A percentile compares a stretch with the other conserved stretches of the same genome.
These are phyloP conservation scores for Salinomyces thailandicus DNA, from an alignment of 2,329 filamentous ascomycete genomes.

Conservation along the genomic window DNA sequence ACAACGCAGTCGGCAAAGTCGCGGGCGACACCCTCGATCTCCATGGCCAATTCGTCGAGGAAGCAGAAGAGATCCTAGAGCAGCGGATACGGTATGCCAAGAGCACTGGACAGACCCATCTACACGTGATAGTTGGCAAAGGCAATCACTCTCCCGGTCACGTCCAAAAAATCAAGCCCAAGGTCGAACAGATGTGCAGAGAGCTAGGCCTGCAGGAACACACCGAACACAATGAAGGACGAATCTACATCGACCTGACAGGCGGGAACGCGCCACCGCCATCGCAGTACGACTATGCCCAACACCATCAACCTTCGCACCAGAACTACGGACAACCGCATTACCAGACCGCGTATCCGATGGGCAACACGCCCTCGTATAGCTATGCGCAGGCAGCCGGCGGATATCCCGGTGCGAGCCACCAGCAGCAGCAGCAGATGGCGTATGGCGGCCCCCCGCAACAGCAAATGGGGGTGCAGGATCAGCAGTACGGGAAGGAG, in stretches of 20 bases:
- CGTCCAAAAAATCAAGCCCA: slow-evolving; percentile 91
- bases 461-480: slow-evolving; percentile 32
- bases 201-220: slow-evolving; percentile 73
- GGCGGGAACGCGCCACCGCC: slow-evolving; percentile 46
- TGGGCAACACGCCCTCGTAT: slow-evolving; percentile 24
- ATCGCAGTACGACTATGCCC: slow-evolving; percentile 31
- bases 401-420: slow-evolving; percentile 26
- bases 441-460: slow-evolving; percentile 31
- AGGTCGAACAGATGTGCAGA: slow-evolving; percentile 75
- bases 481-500: slow-evolving; percentile 16
- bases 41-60: slow-evolving; percentile 88
- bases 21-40: slow-evolving; percentile 79
- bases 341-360: slow-evolving; percentile 29
- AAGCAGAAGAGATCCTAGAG: slow-evolving; percentile 84
- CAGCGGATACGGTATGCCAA: slow-evolving; percentile 71
- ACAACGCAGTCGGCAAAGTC: slow-evolving; percentile 70
- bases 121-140: slow-evolving; percentile 94
- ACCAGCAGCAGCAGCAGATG: slow-evolving; percentile 31
- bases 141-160: slow-evolving; percentile 76
- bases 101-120: slow-evolving; percentile 61
- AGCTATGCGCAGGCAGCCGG: slow-evolving; percentile 28
- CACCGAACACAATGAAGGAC: slow-evolving; percentile 80
- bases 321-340: slow-evolving; percentile 32
- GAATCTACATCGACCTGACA: slow-evolving; percentile 78
- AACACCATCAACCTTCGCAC: slow-evolving; percentile 30